Evolutionary conservation across 202 grass and related monocot genomes (phyloP), one percentile per base, ranked within the genome.

Genomic region (Carex arenaria): DNA sequence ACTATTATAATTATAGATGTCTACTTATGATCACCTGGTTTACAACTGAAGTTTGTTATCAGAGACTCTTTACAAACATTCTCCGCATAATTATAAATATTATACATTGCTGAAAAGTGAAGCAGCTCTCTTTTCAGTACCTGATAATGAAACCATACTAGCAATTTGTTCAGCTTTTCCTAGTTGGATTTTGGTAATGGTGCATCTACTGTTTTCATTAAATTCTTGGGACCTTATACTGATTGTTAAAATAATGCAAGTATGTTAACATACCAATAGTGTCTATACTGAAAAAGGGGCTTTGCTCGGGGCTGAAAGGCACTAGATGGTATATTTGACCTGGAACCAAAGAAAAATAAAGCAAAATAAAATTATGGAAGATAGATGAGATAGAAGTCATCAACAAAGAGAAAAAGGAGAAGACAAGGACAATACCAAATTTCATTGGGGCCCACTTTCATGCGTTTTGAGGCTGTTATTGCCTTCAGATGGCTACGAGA

Each of bases 401-500:
- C 59, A 84, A 60, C 85, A 86, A n/a, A 80, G n/a, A 36, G 22
- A 28, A 65, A 82, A 47, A 69, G 6, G 34, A 72, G 67, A 20
- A 84, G 84, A 84, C 65, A 84, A 31, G 77, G 72, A 14, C 31
- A 89, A 53, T 98, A 95, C 96, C 96, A 98, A 84, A 98, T 89
- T 93, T 95, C 91, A 81, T 91, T 89, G 74, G 96, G 96, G 12
- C 83, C 93, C 17, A 88, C 86, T 90, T 89, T 98, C 91, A 95
- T 84, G 75, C 96, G 93, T 87, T 98, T 98, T 38, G 89, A 93
- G 59, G 96, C 96, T 79, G 96, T 98, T 90, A 98, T 90, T 54
- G 93, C 96, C 89, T 98, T 98, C 84, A 98, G 85, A 85, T 98
- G 93, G 84, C 91, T 91, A 84, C 88, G 83, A 3, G 89, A 89